Evolutionary conservation across 129 eudicot genomes (phyloP).

Genomic region (Logfia minima): DNA sequence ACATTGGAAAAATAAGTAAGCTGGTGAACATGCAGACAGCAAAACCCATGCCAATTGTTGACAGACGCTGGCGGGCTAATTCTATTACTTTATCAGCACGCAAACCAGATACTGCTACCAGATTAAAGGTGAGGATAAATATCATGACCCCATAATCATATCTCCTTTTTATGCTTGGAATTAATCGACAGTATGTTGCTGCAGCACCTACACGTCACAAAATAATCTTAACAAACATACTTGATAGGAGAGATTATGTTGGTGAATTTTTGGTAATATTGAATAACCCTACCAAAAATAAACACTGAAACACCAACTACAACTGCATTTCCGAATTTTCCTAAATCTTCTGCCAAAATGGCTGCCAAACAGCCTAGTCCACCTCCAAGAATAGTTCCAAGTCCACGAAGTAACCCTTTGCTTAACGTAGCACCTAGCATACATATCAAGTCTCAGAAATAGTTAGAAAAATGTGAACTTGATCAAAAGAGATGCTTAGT

Average conservation of each 20-base stretch:
- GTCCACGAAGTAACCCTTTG: constrained; percentile 76
- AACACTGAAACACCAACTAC: constrained; percentile 59
- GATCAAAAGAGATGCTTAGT: neutral
- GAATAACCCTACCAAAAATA: constrained; percentile 47
- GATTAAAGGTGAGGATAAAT: constrained; percentile 70
- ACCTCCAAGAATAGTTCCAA: constrained; percentile 78
- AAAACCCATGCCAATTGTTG: constrained; percentile 80
- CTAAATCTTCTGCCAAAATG: constrained; percentile 54
- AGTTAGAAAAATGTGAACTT: neutral
- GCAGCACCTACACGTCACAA: constrained; percentile 49
- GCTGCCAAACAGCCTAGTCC: constrained; percentile 80
- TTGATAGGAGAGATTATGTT: neutral
- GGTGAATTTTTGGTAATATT: neutral
- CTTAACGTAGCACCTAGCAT: constrained; percentile 77
- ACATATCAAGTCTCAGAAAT: neutral
- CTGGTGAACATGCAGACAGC: constrained; percentile 65
- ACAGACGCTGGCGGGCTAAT: constrained; percentile 62
- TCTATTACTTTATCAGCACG: constrained; percentile 60
- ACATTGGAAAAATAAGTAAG: constrained; percentile 66
- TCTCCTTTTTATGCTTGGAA: constrained; percentile 64
- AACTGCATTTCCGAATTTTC: constrained; percentile 55
- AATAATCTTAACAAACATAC: neutral
- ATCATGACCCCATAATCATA: constrained; percentile 81
- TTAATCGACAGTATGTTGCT: constrained; percentile 66
- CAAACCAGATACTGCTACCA: constrained; percentile 71